Evolutionary conservation across 163 green algal species (phyloP).

Genomic region (Trebouxiophyceae sp.): DNA sequence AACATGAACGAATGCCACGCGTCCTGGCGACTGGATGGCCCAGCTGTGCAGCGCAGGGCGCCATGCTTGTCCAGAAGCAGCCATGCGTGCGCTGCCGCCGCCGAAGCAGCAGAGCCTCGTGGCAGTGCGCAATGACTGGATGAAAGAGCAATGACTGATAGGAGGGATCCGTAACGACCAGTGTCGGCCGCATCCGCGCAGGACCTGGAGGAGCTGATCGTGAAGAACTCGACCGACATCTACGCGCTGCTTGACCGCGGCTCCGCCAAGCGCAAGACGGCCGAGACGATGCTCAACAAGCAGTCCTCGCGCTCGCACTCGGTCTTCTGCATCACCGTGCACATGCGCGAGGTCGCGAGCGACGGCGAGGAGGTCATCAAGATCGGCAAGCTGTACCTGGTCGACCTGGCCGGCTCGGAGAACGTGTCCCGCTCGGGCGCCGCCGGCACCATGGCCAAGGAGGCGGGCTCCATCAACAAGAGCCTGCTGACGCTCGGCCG

Average conservation of each 20-base stretch:
- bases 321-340: constrained; percentile 92
- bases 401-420: constrained; percentile 84
- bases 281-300: constrained; percentile 97
- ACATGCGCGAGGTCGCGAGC: constrained; percentile 46
- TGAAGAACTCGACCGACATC: constrained; percentile 68
- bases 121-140: neutral
- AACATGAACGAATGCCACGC: too few species aligned
- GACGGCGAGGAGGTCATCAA: constrained; percentile 98
- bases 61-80: neutral
- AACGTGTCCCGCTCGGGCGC: constrained; percentile 85
- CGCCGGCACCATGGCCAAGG: constrained; percentile 61
- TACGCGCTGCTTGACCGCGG: constrained; percentile 79
- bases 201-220: constrained; percentile 88
- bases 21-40: too few species aligned
- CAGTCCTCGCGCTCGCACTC: constrained; percentile 89
- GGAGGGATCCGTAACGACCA: too few species aligned
- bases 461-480: constrained; percentile 97
- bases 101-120: neutral
- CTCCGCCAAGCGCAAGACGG: constrained; percentile 80
- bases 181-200: too few species aligned
- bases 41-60: too few species aligned
- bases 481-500: constrained; percentile 91
- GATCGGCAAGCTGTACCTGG: constrained; percentile 95
- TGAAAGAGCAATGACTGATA: too few species aligned
- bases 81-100: neutral